Evolutionary conservation across 2,329 filamentous ascomycete genomes (phyloP), one percentile per base, ranked within the genome.

Genomic region (Hypocreales sp.): DNA sequence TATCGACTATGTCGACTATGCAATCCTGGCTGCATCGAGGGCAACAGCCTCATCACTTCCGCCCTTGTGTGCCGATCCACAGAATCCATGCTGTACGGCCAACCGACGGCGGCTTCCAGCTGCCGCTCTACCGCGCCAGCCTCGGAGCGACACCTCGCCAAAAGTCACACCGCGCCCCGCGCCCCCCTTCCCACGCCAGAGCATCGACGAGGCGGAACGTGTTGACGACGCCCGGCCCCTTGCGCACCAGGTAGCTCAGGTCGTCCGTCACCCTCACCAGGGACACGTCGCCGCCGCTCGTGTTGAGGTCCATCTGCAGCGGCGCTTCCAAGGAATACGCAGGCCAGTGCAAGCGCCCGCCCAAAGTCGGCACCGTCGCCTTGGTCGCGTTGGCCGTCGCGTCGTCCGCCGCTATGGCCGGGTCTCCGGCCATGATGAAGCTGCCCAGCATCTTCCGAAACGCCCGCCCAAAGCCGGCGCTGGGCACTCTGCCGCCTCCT

Each of bases 391-490:
- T 33, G 3, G 40, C 44, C 17, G 51, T 45, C 4, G 28, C 33
- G 10, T 42, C 26, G 3, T 13, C 17, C 6, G 32, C 24, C 5
- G 42, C 41, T 16, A 63, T 57, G 1, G 49, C 47, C 0, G 61
- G 60, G 19, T 55, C 46, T 18, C 51, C 47, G 5, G 40, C 36
- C 3, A 51, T 50, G 21, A 66, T 46, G 35, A 66, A 66, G 33
- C 55, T 61, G 2, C 60, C 61, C 51, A 51, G 57, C 4, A 58
- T 55, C 28, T 46, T 50, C 32, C 55, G 53, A 28, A 61, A 52
- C 0, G 56, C 56, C 8, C 36, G 40, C 5, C 33, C 35, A 24
- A 56, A 47, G 8, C 44, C 44, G 3, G 36, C 18, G 15, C 38
- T 33, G 17, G 41, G 35, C 39, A 33, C 35, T 28, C 40, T 41